phyloP scores from a whole-genome alignment of 257 asterid species.

The Thymus quinquecostatus region DNA sequence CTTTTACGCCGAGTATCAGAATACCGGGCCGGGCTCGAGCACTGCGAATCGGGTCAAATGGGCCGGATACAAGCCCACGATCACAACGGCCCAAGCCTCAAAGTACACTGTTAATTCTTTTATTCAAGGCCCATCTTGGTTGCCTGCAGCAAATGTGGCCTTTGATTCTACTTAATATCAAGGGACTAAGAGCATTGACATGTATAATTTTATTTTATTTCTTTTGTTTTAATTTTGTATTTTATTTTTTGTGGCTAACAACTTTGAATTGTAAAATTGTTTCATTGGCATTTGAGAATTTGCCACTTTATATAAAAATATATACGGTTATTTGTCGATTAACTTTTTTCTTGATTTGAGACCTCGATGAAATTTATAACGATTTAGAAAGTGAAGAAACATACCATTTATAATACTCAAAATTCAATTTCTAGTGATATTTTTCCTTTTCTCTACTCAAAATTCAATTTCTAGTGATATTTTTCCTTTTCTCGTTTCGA shows the following conservation, averaged over 20 bases:
- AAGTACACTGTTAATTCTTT: conserved; percentile 55
- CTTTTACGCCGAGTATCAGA: conserved; percentile 69
- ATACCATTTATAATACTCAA: background rate
- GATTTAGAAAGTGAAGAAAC: too few species aligned
- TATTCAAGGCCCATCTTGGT: conserved; percentile 62
- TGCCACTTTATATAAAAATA: background rate
- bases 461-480: too few species aligned
- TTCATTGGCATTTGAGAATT: conserved; percentile 2
- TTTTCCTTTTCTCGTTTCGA: too few species aligned
- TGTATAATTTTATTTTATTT: background rate
- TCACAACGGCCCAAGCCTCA: conserved; percentile 45
- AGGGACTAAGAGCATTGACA: background rate
- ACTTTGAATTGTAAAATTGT: conserved; percentile 13
- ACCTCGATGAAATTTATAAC: too few species aligned
- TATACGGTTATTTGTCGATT: background rate
- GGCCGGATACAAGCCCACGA: conserved; percentile 56
- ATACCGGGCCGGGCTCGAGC: conserved; percentile 66
- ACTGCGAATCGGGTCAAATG: conserved; percentile 56
- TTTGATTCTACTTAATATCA: conserved; percentile 42
- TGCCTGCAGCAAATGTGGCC: conserved; percentile 45
- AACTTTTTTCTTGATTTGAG: background rate
- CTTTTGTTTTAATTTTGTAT: background rate
- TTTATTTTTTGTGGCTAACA: conserved; percentile 5
- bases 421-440: background rate
- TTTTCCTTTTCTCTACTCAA: background rate